Conservation (phyloP, 1,284 basidiomycete genomes). For the Ganoderma leucocontextum region DNA sequence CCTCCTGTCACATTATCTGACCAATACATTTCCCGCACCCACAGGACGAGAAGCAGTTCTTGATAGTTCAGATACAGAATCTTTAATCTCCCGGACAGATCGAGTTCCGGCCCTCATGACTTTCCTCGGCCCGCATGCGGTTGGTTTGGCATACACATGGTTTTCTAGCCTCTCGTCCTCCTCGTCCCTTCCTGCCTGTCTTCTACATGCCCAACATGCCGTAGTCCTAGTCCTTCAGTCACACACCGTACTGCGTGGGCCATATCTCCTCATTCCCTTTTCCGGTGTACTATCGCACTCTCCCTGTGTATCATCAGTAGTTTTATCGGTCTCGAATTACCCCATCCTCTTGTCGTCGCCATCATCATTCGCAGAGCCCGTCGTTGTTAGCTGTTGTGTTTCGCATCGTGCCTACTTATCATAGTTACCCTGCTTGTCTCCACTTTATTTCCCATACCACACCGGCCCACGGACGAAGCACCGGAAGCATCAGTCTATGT, state of each 20-base stretch:
- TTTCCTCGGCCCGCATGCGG: conserved; percentile 14
- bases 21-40: conserved; percentile 14
- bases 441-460: conserved; percentile 10
- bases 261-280: conserved; percentile 14
- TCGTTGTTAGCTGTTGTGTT: conserved; percentile 22
- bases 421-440: conserved; percentile 17
- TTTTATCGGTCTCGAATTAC: conserved; percentile 22
- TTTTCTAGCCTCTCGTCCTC: conserved; percentile 10
- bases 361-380: conserved; percentile 10
- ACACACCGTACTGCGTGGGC: conserved; percentile 22
- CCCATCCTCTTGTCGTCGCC: conserved; percentile 11
- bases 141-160: conserved; percentile 20
- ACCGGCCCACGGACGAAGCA: conserved; percentile 20
- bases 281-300: conserved; percentile 28
- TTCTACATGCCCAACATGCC: conserved; percentile 1
- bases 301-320: conserved; percentile 32
- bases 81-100: conserved; percentile 53
- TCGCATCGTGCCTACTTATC: conserved; percentile 19
- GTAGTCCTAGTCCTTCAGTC: conserved; percentile 4
- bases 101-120: conserved; percentile 4
- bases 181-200: conserved; percentile 4
- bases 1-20: not conserved
- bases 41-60: conserved; percentile 95
- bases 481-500: conserved; percentile 19
- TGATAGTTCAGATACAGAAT: conserved; percentile 89